Conservation (phyloP, 352 stramenopile species). For the Plasmopara muralis region DNA sequence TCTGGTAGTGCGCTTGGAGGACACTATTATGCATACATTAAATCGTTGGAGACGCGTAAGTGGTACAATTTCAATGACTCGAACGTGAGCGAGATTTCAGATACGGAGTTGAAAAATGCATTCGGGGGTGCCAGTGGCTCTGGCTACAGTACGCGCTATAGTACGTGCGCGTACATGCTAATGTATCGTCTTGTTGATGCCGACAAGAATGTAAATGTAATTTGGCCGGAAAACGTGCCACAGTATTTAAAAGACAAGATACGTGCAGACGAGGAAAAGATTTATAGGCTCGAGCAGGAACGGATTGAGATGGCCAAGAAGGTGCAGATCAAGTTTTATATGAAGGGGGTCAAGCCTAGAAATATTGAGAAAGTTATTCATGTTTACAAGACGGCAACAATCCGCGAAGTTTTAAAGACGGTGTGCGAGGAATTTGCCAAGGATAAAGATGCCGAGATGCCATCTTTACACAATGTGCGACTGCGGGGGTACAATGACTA, state of each 20-base stretch:
- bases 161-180: conserved; percentile 88
- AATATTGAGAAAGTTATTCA: conserved; percentile 65
- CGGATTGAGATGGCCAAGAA: conserved; percentile 69
- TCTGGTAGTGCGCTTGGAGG: conserved; percentile 87
- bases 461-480: conserved; percentile 48
- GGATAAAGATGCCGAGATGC: conserved; percentile 44
- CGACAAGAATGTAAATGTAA: conserved; percentile 61
- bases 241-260: conserved; percentile 65
- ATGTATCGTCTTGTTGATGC: conserved; percentile 79
- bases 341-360: conserved; percentile 60
- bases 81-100: conserved; percentile 69
- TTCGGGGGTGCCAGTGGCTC: conserved; percentile 51
- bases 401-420: conserved; percentile 39
- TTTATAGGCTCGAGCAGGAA: conserved; percentile 49
- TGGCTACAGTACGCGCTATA: conserved; percentile 59
- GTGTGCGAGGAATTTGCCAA: conserved; percentile 51
- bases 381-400: conserved; percentile 68
- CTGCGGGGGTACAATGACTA: conserved; percentile 76
- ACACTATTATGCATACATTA: conserved; percentile 94
- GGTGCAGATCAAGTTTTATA: conserved; percentile 71
- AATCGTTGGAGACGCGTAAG: conserved; percentile 67
- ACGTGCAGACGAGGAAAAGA: conserved; percentile 54
- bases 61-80: conserved; percentile 90
- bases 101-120: conserved; percentile 67
- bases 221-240: conserved; percentile 53